Evolutionary conservation across 495 filamentous ascomycete species (phyloP).

Genomic region (Monascus purpureus): DNA sequence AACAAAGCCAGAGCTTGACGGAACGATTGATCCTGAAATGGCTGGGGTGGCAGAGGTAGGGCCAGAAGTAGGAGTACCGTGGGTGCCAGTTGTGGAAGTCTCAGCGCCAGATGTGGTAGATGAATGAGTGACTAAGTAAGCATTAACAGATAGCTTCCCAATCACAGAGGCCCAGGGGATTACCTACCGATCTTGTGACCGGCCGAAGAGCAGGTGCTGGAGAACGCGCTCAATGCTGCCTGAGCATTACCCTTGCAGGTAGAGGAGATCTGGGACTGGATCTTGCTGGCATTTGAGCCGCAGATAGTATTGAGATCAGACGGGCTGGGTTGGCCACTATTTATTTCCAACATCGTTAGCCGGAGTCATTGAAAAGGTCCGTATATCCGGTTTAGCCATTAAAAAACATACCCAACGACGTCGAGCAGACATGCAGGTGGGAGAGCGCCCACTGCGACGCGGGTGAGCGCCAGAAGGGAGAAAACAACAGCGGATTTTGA

Average conservation of each 20-base stretch:
- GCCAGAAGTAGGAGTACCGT: too few relatives aligned
- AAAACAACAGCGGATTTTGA: constrained; percentile 19
- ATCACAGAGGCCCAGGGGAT: background rate
- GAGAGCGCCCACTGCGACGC: constrained; percentile 14
- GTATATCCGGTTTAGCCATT: background rate
- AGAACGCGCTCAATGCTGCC: constrained; percentile 18
- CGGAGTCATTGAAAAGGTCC: background rate
- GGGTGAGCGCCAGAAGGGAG: constrained; percentile 21
- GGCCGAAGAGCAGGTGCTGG: constrained; percentile 14
- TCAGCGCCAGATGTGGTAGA: constrained; percentile 6
- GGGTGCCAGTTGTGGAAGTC: constrained; percentile 6
- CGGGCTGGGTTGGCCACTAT: constrained; percentile 12
- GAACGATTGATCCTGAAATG: constrained; percentile 6
- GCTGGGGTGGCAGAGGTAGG: too few relatives aligned
- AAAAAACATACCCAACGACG: constrained; percentile 20
- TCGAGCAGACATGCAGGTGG: constrained; percentile 23
- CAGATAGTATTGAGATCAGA: constrained; percentile 18
- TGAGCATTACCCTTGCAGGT: constrained; percentile 15
- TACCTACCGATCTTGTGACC: constrained; percentile 25
- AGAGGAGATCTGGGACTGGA: constrained; percentile 16
- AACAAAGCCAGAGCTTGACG: constrained; percentile 10
- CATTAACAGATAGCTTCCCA: too few relatives aligned
- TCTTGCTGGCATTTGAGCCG: constrained; percentile 12
- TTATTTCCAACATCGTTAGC: constrained; percentile 11
- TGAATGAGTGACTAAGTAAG: constrained; percentile 1